Evolutionary conservation across 768 basidiomycete genomes (phyloP).

Genomic region (Mycena indigotica): DNA sequence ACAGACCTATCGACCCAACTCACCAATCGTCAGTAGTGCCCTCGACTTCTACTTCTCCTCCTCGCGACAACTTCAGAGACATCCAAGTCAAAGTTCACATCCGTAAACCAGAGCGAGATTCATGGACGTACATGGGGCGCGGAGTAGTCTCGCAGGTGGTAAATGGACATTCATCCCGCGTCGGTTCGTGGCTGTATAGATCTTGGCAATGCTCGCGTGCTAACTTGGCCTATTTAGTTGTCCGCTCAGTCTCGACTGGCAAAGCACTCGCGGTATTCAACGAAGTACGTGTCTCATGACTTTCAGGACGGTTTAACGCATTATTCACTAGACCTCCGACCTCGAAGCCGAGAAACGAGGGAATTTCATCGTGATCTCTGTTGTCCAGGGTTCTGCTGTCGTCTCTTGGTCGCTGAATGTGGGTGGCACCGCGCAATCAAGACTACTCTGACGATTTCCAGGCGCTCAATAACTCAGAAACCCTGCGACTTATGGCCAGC

Average conservation of each 20-base stretch:
- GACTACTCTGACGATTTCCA: constrained; percentile 31
- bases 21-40: constrained; percentile 5
- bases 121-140: constrained; percentile 81
- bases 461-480: constrained; percentile 84
- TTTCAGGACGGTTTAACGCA: constrained; percentile 1
- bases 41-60: constrained; percentile 25
- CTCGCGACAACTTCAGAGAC: constrained; percentile 69
- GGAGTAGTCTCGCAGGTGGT: constrained; percentile 77
- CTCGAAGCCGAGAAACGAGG: constrained; percentile 86
- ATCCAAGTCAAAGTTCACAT: constrained; percentile 86
- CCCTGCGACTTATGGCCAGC: constrained; percentile 76
- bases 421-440: constrained; percentile 27
- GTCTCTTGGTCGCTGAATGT: constrained; percentile 88
- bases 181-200: constrained; percentile 54
- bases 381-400: constrained; percentile 65
- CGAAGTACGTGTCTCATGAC: constrained; percentile 50
- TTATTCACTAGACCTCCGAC: constrained; percentile 53
- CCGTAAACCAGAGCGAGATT: constrained; percentile 74
- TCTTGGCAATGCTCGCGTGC: constrained; percentile 9
- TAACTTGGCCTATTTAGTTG: constrained; percentile 42
- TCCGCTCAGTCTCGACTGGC: constrained; percentile 63
- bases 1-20: background rate
- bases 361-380: constrained; percentile 83
- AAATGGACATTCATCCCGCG: constrained; percentile 73
- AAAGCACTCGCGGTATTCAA: constrained; percentile 71